phyloP scores from a whole-genome alignment of 164 flowering plant genomes.

The Taxillus chinensis region DNA sequence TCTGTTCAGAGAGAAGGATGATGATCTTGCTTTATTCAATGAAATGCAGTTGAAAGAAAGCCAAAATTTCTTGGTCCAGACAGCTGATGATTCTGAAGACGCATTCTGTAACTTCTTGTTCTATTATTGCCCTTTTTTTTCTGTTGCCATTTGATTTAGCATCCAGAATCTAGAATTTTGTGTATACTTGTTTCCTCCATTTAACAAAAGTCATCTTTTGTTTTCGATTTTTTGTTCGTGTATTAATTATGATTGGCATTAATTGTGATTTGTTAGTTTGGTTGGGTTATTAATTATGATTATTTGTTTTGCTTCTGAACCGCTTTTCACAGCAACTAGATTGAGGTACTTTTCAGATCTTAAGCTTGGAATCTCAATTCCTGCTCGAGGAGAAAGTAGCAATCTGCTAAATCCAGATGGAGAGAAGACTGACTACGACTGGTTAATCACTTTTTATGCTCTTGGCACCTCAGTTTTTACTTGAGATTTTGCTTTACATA shows the following conservation, averaged over 20 bases:
- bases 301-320: not conserved
- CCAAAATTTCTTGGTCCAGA: slow-evolving; percentile 66
- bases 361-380: slow-evolving; percentile 70
- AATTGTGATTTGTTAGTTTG: no score
- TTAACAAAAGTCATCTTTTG: not conserved
- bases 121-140: slow-evolving; percentile 2
- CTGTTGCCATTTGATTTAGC: not conserved
- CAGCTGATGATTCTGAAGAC: slow-evolving; percentile 68
- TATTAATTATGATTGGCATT: no score
- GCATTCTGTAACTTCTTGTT: slow-evolving; percentile 46
- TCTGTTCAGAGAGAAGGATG: slow-evolving; percentile 55
- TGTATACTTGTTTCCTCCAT: slow-evolving; percentile 5
- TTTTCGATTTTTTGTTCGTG: no score
- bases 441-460: slow-evolving; percentile 37
- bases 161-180: not conserved
- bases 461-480: not conserved
- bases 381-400: slow-evolving; percentile 67
- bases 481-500: no score
- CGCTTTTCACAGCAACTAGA: slow-evolving; percentile 47
- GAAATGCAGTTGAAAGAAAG: slow-evolving; percentile 71
- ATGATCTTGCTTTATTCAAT: slow-evolving; percentile 82
- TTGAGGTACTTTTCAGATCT: slow-evolving; percentile 67
- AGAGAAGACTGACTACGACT: slow-evolving; percentile 93
- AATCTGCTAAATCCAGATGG: slow-evolving; percentile 72
- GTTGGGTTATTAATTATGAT: not conserved